Evolutionary conservation across 345 rosid genomes (phyloP).

Genomic region (Euphorbia lathyris): DNA sequence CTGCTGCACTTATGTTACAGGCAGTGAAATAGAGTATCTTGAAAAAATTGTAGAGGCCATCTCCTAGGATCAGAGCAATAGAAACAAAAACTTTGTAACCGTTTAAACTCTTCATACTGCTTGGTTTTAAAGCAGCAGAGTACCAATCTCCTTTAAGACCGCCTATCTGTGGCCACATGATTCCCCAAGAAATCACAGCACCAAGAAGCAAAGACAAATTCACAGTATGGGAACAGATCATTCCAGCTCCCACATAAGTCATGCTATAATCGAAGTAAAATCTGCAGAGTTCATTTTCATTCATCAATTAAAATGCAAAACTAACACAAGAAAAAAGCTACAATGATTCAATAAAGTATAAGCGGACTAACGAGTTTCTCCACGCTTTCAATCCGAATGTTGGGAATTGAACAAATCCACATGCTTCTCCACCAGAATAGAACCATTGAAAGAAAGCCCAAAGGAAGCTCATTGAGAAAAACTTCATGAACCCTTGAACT

Average conservation of each 20-base stretch:
- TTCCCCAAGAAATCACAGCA: slow-evolving; percentile 84
- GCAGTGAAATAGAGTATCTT: slow-evolving; percentile 65
- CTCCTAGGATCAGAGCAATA: slow-evolving; percentile 80
- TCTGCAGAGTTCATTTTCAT: slow-evolving; percentile 42
- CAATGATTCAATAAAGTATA: not conserved
- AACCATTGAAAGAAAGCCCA: slow-evolving; percentile 96
- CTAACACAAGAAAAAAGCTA: not conserved
- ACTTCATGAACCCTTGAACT: slow-evolving; percentile 62
- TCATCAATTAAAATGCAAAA: slow-evolving; percentile 13
- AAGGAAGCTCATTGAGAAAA: slow-evolving; percentile 63
- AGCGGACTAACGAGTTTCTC: slow-evolving; percentile 62
- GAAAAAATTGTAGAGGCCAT: slow-evolving; percentile 87
- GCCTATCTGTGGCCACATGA: slow-evolving; percentile 88
- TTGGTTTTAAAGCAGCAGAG: slow-evolving; percentile 43
- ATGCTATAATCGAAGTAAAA: slow-evolving; percentile 85
- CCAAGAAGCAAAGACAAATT: slow-evolving; percentile 88
- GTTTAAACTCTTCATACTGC: slow-evolving; percentile 83
- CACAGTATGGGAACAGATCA: slow-evolving; percentile 95
- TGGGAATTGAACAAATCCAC: slow-evolving; percentile 80
- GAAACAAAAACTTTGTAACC: slow-evolving; percentile 93
- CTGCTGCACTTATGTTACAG: slow-evolving; percentile 37
- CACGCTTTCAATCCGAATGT: slow-evolving; percentile 77
- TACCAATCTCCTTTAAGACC: slow-evolving; percentile 76
- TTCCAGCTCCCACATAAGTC: slow-evolving; percentile 93
- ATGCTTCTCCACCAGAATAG: slow-evolving; percentile 56